Percentiles rank a stretch among this genome's conserved stretches.
Evolutionary conservation across 345 rosid genomes (phyloP).

Genomic region (Moricandia moricandioides): DNA sequence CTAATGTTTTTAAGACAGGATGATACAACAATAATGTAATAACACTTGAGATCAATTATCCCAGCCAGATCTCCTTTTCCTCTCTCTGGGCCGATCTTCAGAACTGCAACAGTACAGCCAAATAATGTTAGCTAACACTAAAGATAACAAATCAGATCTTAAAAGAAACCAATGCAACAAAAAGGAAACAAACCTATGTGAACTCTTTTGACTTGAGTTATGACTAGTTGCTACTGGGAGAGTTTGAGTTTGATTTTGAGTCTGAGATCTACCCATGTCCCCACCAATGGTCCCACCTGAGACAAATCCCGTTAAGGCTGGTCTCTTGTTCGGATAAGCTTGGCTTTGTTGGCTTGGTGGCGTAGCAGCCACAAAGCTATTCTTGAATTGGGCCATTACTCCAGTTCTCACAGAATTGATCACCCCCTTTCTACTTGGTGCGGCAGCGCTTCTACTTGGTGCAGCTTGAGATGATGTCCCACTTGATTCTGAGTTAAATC

Average conservation of each 20-base stretch:
- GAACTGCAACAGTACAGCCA: slow-evolving; percentile 44
- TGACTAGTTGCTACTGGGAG: slow-evolving; percentile 14
- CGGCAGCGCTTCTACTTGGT: slow-evolving; percentile 24
- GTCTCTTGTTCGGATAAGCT: slow-evolving; percentile 55
- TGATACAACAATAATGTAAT: slow-evolving; percentile 14
- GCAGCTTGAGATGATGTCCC: slow-evolving; percentile 37
- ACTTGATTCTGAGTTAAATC: slow-evolving; percentile 67
- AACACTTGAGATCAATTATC: slow-evolving; percentile 41
- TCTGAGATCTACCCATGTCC: slow-evolving; percentile 47
- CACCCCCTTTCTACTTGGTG: slow-evolving; percentile 33
- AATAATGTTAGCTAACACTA: neutral
- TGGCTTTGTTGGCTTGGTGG: slow-evolving; percentile 51
- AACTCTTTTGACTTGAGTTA: slow-evolving; percentile 41
- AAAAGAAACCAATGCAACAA: neutral
- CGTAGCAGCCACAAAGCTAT: slow-evolving; percentile 83
- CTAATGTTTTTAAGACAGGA: neutral
- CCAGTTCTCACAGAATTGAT: slow-evolving; percentile 68
- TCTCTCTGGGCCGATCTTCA: slow-evolving; percentile 62
- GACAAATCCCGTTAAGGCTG: slow-evolving; percentile 75
- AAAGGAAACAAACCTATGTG: slow-evolving; percentile 50
- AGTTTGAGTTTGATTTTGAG: too few species aligned
- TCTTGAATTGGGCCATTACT: slow-evolving; percentile 79
- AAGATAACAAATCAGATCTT: neutral
- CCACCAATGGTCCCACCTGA: slow-evolving; percentile 61
- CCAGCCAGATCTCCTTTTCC: slow-evolving; percentile 93